Evolutionary conservation across 2,329 filamentous ascomycete species (phyloP), one percentile per base, ranked within the genome.

Genomic region (Orbilia quercus): DNA sequence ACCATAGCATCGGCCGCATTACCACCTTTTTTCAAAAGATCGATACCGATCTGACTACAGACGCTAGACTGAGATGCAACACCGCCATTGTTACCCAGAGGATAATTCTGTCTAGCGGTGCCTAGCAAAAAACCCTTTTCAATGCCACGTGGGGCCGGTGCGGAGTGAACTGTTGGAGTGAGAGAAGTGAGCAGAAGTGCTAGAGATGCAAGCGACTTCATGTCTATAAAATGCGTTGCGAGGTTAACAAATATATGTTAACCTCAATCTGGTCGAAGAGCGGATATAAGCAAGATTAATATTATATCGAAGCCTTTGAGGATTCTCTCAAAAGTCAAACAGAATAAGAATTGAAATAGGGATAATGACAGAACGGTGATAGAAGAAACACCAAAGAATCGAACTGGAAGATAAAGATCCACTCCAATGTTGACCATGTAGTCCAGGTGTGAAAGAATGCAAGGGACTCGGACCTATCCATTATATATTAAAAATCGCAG

Each of bases 1-100:
- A 93, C 88, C 74, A 91, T 81, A 50, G 90, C 89, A 81, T 94
- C 91, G 0, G 89, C 90, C 11, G 91, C 90, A 81, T 91, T 92
- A 5, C 91, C 85, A 12, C 88, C 88, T 45, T 82, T 78, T 59
- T 85, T 81, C 60, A 92, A 80, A 16, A 91, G 82, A 45, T 89
- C 84, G 23, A 86, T 85, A 1, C 90, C 90, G 76, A 91, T 89
- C 31, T 84, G 79, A 74, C 89, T 91, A 79, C 90, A 93, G 75
- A 90, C 85, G 1, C 82, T 80, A 76, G 85, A 88, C 79, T 92
- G 90, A 59, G 88, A 89, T 11, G 90, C 89, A 18, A 92, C 88
- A 34, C 89, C 90, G 22, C 90, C 90, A 1, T 71, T 69, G 44
- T 50, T 40, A 28, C 71, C 69, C 23, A 65, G 47, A 25, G 20